Base-by-base conservation (phyloP, 208 protist species). In the Acanthamoeba pearcei region DNA sequence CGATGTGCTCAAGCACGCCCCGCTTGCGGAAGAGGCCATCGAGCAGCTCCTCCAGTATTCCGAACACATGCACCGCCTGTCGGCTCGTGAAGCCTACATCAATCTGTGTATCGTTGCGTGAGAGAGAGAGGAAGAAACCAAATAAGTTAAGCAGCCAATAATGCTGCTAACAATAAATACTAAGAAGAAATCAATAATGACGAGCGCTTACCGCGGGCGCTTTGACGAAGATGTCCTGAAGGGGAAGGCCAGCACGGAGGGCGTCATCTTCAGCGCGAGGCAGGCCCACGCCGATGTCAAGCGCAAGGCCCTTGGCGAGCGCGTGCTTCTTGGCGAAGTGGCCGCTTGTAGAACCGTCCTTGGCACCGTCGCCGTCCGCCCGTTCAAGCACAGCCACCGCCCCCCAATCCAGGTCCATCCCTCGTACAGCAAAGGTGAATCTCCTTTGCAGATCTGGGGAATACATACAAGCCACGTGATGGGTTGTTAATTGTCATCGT, bases 11-110 rank as follows among this genome's bases (percentile, higher is more conserved):
- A 8, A 80, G 72, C 6, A 80, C n/a, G 72, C 83, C 83, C 46
- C 35, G 29, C 46, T 91, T 46, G 51, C 57, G 57, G 62, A 91
- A 91, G 83, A 91, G 83, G 5, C 62, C 83, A 68, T 68, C 83
- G 38, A 91, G 62, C 19, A 91, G 53, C 62, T 91, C 57, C 29
- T 91, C 83, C 42, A 91, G 32, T 24, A 91, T 91, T 27, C 29
- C 42, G 38, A 91, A 91, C 29, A 91, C 83, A 68, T 68, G 83
- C 6, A 51, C 35, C 15, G 83, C 83, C 19, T 91, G 83, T n/a
- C 29, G 27, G 19, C 29, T 68, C 83, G 83, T 91, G 32, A 91
- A 72, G 4, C 83, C 83, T 24, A 91, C 29, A 68, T 91, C 83
- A 13, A 55, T 13, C 78, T 62, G 46, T 38, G 46, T 22, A 15